Evolutionary conservation across 352 stramenopile genomes (phyloP).

Genomic region (Pythium oligandrum): DNA sequence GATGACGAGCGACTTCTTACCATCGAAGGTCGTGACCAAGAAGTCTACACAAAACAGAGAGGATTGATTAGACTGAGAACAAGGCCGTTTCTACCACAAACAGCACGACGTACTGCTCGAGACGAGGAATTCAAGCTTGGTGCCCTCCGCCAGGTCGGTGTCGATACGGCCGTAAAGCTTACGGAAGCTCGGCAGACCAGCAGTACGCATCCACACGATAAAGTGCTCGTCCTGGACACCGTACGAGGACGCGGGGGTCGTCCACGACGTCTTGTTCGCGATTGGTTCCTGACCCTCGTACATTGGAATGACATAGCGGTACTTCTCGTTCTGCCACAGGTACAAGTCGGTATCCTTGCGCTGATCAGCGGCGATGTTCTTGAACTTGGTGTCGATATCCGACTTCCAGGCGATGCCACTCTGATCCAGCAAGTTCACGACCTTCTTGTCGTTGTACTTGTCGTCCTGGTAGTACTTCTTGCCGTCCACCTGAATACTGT

Average conservation of each 20-base stretch:
- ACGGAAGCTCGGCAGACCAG: conserved; percentile 96
- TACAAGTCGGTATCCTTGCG: conserved; percentile 44
- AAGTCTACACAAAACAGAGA: conserved; percentile 77
- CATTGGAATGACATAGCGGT: conserved; percentile 80
- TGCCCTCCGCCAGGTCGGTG: conserved; percentile 84
- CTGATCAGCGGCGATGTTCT: conserved; percentile 79
- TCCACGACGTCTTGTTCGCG: conserved; percentile 82
- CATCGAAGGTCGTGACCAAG: conserved; percentile 92
- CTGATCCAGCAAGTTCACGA: conserved; percentile 91
- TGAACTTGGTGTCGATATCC: conserved; percentile 95
- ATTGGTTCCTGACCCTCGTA: conserved; percentile 42
- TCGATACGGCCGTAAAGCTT: conserved; percentile 99
- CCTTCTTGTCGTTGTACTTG: conserved; percentile 39
- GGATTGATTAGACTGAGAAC: conserved; percentile 6
- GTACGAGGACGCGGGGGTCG: conserved; percentile 43
- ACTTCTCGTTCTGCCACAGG: conserved; percentile 80
- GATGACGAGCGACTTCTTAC: conserved; percentile 96
- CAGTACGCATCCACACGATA: conserved; percentile 99
- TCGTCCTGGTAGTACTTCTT: conserved; percentile 59
- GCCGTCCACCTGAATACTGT: conserved; percentile 41
- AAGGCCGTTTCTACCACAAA: conserved; percentile 5
- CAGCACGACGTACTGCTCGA: conserved; percentile 77
- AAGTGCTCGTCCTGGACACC: conserved; percentile 99
- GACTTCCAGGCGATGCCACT: conserved; percentile 96
- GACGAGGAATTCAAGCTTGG: conserved; percentile 89